Evolutionary conservation across 2,329 filamentous ascomycete species (phyloP).

Genomic region (Cytospora chrysosperma): DNA sequence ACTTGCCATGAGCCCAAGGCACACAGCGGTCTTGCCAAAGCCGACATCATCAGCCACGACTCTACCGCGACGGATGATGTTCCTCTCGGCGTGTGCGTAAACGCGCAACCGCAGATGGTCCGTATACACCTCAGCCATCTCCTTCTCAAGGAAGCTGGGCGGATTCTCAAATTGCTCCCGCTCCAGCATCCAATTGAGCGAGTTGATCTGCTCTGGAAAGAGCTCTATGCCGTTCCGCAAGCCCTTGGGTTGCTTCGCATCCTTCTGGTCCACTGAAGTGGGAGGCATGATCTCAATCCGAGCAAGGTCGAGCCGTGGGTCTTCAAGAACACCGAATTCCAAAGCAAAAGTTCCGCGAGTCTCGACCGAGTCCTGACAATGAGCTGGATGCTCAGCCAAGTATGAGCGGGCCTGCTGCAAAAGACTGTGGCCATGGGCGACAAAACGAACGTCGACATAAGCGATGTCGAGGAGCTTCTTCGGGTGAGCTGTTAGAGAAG

Average conservation of each 20-base stretch:
- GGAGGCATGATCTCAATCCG: conserved; percentile 6
- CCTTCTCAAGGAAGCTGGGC: conserved; percentile 31
- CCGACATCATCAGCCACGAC: conserved; percentile 45
- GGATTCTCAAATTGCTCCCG: conserved; percentile 25
- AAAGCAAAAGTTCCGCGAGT: conserved; percentile 14
- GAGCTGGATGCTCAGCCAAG: conserved; percentile 9
- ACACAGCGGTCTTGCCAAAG: conserved; percentile 45
- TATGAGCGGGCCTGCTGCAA: conserved; percentile 20
- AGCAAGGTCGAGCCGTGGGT: conserved; percentile 4
- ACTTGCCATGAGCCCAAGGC: conserved; percentile 38
- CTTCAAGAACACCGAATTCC: conserved; percentile 18
- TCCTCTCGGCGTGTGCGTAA: conserved; percentile 13
- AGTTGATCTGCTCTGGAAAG: conserved; percentile 27
- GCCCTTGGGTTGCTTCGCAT: conserved; percentile 3
- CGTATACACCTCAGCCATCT: conserved; percentile 38
- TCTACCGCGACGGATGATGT: conserved; percentile 34
- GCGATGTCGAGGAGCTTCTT: background rate
- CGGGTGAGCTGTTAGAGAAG: background rate
- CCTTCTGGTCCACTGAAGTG: background rate
- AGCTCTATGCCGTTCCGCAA: conserved; percentile 22
- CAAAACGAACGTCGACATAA: conserved; percentile 19
- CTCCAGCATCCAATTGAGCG: conserved; percentile 31
- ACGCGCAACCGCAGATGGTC: conserved; percentile 1
- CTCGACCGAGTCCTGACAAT: background rate
- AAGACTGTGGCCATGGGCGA: conserved; percentile 15